Conservation (phyloP, 495 filamentous ascomycete genomes). For the Neurospora tetrasperma region DNA sequence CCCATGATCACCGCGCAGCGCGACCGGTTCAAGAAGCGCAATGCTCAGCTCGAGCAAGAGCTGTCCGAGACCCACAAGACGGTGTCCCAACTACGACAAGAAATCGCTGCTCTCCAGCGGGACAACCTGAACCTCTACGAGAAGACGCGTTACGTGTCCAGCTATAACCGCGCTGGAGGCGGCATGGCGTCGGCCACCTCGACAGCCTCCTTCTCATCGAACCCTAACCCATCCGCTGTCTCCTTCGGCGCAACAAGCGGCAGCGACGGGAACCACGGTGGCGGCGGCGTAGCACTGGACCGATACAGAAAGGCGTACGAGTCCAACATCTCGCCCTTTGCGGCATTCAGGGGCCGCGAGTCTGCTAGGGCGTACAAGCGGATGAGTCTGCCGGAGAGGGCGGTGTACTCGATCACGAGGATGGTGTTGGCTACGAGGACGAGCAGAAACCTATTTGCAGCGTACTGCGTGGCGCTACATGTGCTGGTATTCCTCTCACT, state of each 20-base stretch:
- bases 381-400: conserved; percentile 83
- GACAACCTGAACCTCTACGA: conserved; percentile 97
- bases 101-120: conserved; percentile 85
- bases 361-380: conserved; percentile 85
- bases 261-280: background rate
- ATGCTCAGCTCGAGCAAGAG: conserved; percentile 82
- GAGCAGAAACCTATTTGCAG: conserved; percentile 90
- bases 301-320: conserved; percentile 92
- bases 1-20: conserved; percentile 98
- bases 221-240: conserved; percentile 63
- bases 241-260: conserved; percentile 37
- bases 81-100: conserved; percentile 79
- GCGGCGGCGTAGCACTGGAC: conserved; percentile 57
- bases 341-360: conserved; percentile 86
- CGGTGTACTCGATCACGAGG: conserved; percentile 82
- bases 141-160: conserved; percentile 92
- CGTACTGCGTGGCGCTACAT: conserved; percentile 84
- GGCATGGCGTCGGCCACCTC: conserved; percentile 59
- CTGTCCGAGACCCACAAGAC: conserved; percentile 70
- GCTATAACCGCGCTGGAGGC: conserved; percentile 62
- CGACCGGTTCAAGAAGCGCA: conserved; percentile 96
- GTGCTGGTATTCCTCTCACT: conserved; percentile 75
- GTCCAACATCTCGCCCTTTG: conserved; percentile 88
- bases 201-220: conserved; percentile 56
- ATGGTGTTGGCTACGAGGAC: conserved; percentile 84